phyloP scores from a whole-genome alignment of 352 stramenopile genomes.

The Globisporangium spinosum region DNA sequence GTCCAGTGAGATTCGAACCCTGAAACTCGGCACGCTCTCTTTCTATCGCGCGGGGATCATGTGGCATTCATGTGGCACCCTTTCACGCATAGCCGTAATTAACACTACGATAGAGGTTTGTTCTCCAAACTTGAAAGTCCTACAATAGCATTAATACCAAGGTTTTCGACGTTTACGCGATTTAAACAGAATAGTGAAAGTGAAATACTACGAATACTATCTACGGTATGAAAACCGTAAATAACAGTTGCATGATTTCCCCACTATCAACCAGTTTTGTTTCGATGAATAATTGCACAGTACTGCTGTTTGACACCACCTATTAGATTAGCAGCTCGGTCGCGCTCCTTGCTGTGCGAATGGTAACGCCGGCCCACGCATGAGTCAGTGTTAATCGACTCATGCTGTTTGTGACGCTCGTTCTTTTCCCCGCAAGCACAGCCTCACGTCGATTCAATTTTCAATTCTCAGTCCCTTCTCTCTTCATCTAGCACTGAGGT shows the following conservation, averaged over 20 bases:
- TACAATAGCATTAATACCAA: neutral
- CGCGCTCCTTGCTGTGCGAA: neutral
- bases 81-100: neutral
- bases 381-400: neutral
- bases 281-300: too few species aligned
- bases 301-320: too few species aligned
- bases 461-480: neutral
- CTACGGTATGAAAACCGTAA: neutral
- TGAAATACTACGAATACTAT: neutral
- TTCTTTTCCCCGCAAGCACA: neutral
- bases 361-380: neutral
- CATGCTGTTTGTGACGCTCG: neutral
- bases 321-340: neutral
- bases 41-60: neutral
- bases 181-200: neutral
- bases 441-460: neutral
- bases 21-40: neutral
- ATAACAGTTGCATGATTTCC: neutral
- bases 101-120: neutral
- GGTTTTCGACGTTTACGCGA: neutral
- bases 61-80: neutral
- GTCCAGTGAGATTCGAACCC: constrained; percentile 7
- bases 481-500: neutral
- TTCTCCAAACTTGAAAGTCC: neutral
- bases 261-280: too few species aligned